Evolutionary conservation across 768 basidiomycete genomes (phyloP).

Genomic region (Agrocybe pediades): DNA sequence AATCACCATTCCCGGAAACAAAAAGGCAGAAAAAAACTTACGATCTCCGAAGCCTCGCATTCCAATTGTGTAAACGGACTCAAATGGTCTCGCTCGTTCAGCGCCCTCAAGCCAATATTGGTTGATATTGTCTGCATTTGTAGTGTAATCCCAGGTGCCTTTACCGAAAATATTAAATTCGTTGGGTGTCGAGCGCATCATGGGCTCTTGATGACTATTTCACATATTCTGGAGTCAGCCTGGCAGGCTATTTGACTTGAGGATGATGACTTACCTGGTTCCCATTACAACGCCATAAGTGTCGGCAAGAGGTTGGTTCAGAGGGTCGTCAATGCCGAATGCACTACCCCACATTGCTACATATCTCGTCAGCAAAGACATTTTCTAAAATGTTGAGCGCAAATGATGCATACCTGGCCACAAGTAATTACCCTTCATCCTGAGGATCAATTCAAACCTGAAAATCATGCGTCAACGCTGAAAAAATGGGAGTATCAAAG

Average conservation of each 20-base stretch:
- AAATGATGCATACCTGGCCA: constrained; percentile 56
- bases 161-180: constrained; percentile 60
- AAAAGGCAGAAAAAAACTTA: constrained; percentile 23
- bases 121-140: constrained; percentile 56
- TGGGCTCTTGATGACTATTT: constrained; percentile 74
- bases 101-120: constrained; percentile 64
- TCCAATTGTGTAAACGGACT: constrained; percentile 67
- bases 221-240: background rate
- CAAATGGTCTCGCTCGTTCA: constrained; percentile 57
- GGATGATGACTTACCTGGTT: constrained; percentile 44
- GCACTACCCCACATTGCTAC: constrained; percentile 51
- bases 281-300: constrained; percentile 73
- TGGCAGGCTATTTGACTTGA: background rate
- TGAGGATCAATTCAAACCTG: constrained; percentile 67
- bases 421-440: constrained; percentile 69
- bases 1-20: background rate
- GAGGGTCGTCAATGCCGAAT: constrained; percentile 59
- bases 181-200: constrained; percentile 70
- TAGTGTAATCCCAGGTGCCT: constrained; percentile 65
- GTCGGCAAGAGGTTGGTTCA: constrained; percentile 65
- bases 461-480: background rate
- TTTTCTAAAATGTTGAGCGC: background rate
- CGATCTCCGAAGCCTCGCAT: constrained; percentile 67
- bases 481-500: no score
- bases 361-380: no score